Percentiles rank a stretch among this genome's conserved stretches.
phyloP scores from a whole-genome alignment of 371 early-diverging fungal genomes.

The Apophysomyces trapeziformis region DNA sequence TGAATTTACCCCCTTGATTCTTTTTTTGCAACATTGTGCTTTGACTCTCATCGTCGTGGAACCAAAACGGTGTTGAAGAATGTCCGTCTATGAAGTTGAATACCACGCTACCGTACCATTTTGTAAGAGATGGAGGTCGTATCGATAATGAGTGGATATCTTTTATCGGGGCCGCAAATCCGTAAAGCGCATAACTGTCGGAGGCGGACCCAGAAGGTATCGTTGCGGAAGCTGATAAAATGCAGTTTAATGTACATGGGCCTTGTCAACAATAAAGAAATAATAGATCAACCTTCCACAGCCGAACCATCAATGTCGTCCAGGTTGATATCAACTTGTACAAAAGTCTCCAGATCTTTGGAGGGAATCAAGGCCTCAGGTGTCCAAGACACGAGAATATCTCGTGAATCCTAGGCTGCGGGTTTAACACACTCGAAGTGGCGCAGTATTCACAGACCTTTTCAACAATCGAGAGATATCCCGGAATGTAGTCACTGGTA shows the following conservation, averaged over 20 bases:
- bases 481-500: conserved; percentile 40
- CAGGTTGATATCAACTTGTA: conserved; percentile 39
- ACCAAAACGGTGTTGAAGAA: conserved; percentile 45
- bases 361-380: conserved; percentile 44
- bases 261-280: not conserved
- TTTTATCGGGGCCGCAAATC: conserved; percentile 30
- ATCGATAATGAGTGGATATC: conserved; percentile 43
- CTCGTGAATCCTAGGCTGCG: conserved; percentile 29
- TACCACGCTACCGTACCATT: conserved; percentile 50
- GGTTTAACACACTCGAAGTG: not conserved
- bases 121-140: conserved; percentile 44
- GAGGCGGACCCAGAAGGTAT: conserved; percentile 24
- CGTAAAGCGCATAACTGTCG: conserved; percentile 37
- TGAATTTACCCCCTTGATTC: conserved; percentile 42
- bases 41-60: conserved; percentile 57
- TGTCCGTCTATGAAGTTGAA: conserved; percentile 50
- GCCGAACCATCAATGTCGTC: conserved; percentile 25
- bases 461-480: conserved; percentile 49
- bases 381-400: conserved; percentile 50
- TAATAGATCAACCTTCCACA: conserved; percentile 19
- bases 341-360: conserved; percentile 47
- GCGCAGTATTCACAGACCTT: conserved; percentile 25
- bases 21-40: conserved; percentile 54
- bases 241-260: not conserved
- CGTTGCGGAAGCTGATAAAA: conserved; percentile 12